Conservation (phyloP, 805 yeast species). For the Yarrowia sp. region DNA sequence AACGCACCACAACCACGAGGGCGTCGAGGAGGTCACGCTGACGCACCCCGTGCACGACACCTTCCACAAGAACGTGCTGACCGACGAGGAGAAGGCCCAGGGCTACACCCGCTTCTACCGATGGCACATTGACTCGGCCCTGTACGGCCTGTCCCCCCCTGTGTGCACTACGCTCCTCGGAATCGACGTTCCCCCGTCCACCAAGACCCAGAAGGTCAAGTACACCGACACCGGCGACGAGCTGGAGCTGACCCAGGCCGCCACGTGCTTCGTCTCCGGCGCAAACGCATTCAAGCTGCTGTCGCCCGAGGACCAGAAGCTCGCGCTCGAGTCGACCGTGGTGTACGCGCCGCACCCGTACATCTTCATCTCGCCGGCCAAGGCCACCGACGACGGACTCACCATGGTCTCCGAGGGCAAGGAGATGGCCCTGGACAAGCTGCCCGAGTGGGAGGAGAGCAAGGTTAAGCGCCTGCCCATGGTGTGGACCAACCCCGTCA, state of each 20-base stretch:
- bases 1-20: conserved; percentile 52
- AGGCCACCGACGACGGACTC: conserved; percentile 81
- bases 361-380: conserved; percentile 75
- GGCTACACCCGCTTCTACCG: conserved; percentile 80
- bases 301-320: conserved; percentile 65
- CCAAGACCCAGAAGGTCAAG: conserved; percentile 53
- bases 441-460: conserved; percentile 80
- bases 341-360: conserved; percentile 93
- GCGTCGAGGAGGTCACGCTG: conserved; percentile 54
- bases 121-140: conserved; percentile 92
- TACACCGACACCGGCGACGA: conserved; percentile 68
- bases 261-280: conserved; percentile 89
- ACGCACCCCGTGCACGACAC: conserved; percentile 83
- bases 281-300: conserved; percentile 68
- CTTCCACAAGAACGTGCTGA: conserved; percentile 68
- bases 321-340: conserved; percentile 74
- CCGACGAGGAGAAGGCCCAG: conserved; percentile 58
- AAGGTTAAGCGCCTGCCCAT: conserved; percentile 77
- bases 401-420: conserved; percentile 80
- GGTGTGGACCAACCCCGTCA: conserved; percentile 90
- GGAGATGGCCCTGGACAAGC: conserved; percentile 61
- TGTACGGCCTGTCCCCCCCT: conserved; percentile 83
- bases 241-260: conserved; percentile 72
- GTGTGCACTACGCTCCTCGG: conserved; percentile 82
- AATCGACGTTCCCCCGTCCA: conserved; percentile 68